Base-by-base conservation (phyloP, 805 yeast genomes). In the Starmerella sirachaensis region DNA sequence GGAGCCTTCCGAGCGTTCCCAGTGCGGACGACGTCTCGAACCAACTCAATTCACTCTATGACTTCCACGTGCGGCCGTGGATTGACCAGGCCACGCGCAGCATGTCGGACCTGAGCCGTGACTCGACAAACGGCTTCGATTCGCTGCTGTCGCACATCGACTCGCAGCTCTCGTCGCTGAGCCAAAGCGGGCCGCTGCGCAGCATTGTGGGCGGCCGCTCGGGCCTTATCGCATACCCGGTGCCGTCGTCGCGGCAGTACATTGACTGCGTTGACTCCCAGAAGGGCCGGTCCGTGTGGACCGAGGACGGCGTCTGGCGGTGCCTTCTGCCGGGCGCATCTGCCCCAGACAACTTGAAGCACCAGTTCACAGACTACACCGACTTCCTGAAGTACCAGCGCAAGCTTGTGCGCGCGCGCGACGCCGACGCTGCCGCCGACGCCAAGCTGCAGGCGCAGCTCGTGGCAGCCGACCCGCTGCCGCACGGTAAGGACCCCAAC, bases 231-330 rank as follows among this genome's bases (percentile, higher is more conserved):
- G 69, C 76, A 7, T 69, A 63, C 46, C 74, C 74, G 17, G 63
- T 66, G 6, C 93, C 93, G 2, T 62, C 76, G 0, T 25, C 33
- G 2, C 56, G 66, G 34, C 69, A 72, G 43, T 82, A 76, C 56
- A 64, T 69, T 36, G 65, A 70, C 31, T 88, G 97, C 58, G 49
- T 69, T 44, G 70, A 69, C 16, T n/a, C n/a, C n/a, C 60, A 68
- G 24, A 61, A 73, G 7, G 97, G 98, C 3, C 60, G 69, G 6
- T 71, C 83, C 0, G 76, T 74, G 10, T 88, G 96, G 95, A 93
- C 84, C 54, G 60, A 71, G 25, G 65, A 69, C 17, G 97, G 96
- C 0, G 70, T 76, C 57, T 88, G 96, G 96, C 71, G 86, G 53
- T 88, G 97, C 60, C 61, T 88, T 31, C 78, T 86, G 57, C 38